These are phyloP conservation scores for Rhododendron mucronatum DNA, from an alignment of 148 eudicot genomes.

Conservation along the genomic window DNA sequence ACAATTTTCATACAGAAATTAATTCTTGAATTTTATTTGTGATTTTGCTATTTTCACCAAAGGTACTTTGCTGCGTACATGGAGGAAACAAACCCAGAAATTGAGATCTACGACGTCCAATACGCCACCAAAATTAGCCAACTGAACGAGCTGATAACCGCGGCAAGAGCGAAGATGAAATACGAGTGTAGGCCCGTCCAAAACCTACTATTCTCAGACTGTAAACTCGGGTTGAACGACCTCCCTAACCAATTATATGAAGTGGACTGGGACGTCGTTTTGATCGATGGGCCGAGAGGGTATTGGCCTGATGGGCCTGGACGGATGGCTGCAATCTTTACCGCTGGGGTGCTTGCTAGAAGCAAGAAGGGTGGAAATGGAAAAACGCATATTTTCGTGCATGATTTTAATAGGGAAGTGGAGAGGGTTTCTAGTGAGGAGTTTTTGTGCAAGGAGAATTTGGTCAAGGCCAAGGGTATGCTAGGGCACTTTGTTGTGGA, in stretches of 20 bases:
- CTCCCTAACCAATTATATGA: constrained; percentile 75
- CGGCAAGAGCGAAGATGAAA: constrained; percentile 40
- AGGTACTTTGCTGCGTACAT: constrained; percentile 71
- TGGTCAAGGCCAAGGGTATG: constrained; percentile 58
- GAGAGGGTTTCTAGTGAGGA: constrained; percentile 52
- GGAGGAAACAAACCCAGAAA: constrained; percentile 68
- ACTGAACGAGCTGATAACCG: constrained; percentile 34
- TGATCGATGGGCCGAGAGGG: constrained; percentile 76
- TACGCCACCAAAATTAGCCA: constrained; percentile 59
- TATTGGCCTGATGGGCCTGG: constrained; percentile 79
- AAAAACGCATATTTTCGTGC: constrained; percentile 64
- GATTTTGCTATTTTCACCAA: background rate
- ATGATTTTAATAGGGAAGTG: constrained; percentile 46
- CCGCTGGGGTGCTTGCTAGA: constrained; percentile 63
- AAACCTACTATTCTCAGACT: constrained; percentile 64
- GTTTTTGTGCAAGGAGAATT: constrained; percentile 66
- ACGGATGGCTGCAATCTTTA: constrained; percentile 62
- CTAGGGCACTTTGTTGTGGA: constrained; percentile 63
- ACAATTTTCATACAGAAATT: background rate
- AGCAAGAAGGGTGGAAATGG: constrained; percentile 54
- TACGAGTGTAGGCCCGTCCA: constrained; percentile 77
- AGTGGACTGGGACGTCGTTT: constrained; percentile 65
- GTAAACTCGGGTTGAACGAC: constrained; percentile 65
- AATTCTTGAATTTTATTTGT: background rate
- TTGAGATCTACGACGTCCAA: constrained; percentile 71